These are phyloP conservation scores for Polygonum maritimum DNA, from an alignment of 148 eudicot species.

Conservation along the genomic window DNA sequence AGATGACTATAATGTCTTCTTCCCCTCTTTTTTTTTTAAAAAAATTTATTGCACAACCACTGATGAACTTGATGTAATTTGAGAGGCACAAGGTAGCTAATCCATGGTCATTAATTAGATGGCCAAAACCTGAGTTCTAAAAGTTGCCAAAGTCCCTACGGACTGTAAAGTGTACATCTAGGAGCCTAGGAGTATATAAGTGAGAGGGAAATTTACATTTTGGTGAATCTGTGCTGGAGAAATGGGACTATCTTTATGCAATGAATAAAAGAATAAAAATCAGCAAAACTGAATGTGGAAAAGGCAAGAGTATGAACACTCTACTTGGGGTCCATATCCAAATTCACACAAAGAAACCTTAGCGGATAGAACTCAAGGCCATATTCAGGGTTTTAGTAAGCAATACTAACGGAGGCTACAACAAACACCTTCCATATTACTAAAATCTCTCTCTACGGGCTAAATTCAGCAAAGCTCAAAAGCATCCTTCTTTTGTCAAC, in stretches of 20 bases:
- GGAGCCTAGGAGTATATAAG: constrained; percentile 3
- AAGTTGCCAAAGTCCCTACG: constrained; percentile 7
- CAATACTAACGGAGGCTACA: constrained; percentile 16
- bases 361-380: constrained; percentile 29
- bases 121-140: constrained; percentile 25
- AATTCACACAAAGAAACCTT: constrained; percentile 19
- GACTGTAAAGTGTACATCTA: constrained; percentile 21
- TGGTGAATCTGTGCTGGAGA: constrained; percentile 18
- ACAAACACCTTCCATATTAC: constrained; percentile 24
- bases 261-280: constrained; percentile 52
- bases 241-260: constrained; percentile 11
- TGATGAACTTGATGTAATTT: constrained; percentile 19
- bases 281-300: constrained; percentile 24
- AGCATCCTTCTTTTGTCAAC: constrained; percentile 23
- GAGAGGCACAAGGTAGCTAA: constrained; percentile 46
- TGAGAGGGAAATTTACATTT: constrained; percentile 33
- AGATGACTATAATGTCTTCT: not conserved
- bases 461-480: constrained; percentile 22
- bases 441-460: constrained; percentile 27
- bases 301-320: constrained; percentile 18
- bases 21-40: not conserved
- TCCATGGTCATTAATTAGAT: constrained; percentile 7
- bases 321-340: constrained; percentile 43
- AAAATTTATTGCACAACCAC: constrained; percentile 5
- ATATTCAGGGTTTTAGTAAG: constrained; percentile 7